Percentiles rank a stretch among this genome's conserved stretches.
phyloP scores from a whole-genome alignment of 2,329 filamentous ascomycete species.

The Colletotrichum echinochloae region DNA sequence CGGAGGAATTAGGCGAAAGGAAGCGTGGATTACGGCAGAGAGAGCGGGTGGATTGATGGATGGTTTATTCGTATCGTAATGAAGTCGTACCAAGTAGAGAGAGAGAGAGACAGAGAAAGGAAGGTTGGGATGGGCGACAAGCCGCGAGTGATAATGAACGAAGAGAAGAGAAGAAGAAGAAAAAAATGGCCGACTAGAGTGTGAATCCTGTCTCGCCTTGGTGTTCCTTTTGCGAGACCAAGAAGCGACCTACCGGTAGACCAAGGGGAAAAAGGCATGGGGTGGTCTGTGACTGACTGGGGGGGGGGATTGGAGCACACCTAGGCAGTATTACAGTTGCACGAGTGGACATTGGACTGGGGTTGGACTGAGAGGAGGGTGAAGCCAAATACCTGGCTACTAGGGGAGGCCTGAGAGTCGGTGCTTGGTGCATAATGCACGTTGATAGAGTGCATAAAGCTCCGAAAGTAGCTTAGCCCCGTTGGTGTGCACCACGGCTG shows the following conservation, averaged over 20 bases:
- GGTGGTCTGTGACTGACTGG: not conserved
- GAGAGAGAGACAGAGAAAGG: conserved; percentile 29
- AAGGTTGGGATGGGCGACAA: conserved; percentile 26
- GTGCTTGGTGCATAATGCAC: conserved; percentile 23
- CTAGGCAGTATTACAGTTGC: conserved; percentile 4
- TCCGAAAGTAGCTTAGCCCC: conserved; percentile 12
- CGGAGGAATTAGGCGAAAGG: conserved; percentile 27
- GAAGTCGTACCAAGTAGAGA: conserved; percentile 25
- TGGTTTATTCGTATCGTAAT: conserved; percentile 22
- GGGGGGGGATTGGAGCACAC: not conserved
- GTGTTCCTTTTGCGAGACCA: conserved; percentile 34
- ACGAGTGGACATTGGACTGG: not conserved
- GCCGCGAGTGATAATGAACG: conserved; percentile 35
- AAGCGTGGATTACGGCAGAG: conserved; percentile 32
- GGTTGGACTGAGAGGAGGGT: not conserved
- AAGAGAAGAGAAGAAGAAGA: conserved; percentile 30
- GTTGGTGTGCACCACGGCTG: not conserved
- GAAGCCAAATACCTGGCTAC: conserved; percentile 5
- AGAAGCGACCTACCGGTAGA: conserved; percentile 30
- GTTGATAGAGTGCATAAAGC: not conserved
- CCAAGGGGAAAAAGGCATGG: conserved; percentile 23
- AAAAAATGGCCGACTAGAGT: conserved; percentile 4
- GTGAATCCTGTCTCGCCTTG: conserved; percentile 27
- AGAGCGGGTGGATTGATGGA: conserved; percentile 1
- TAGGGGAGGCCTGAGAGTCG: conserved; percentile 10